phyloP scores from a whole-genome alignment of 106 monocot genomes.

The Phalaenopsis aphrodite region DNA sequence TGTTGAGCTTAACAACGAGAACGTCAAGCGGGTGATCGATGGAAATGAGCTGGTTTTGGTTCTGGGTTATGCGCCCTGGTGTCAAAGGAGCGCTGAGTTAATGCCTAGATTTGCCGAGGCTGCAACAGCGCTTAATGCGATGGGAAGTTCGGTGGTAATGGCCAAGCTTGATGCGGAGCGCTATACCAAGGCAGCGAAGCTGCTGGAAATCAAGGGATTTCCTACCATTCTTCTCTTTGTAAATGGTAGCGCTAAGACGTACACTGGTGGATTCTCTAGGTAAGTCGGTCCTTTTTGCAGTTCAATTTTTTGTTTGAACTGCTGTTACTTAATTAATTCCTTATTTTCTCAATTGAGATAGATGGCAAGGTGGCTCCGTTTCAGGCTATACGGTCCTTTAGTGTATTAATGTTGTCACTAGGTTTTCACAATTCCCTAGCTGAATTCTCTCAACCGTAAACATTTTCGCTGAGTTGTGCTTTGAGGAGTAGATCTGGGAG shows the following conservation, averaged over 20 bases:
- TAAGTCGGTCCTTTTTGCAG: conserved; percentile 11
- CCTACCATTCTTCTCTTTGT: conserved; percentile 77
- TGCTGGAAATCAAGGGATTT: conserved; percentile 67
- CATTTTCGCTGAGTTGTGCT: background rate
- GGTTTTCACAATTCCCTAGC: background rate
- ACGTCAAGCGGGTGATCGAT: conserved; percentile 53
- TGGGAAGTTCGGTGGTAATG: conserved; percentile 53
- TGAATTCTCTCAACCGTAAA: background rate
- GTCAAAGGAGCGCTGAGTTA: conserved; percentile 74
- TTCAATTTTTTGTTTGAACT: background rate
- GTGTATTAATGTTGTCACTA: background rate
- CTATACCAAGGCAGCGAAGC: conserved; percentile 54
- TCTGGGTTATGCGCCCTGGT: conserved; percentile 90
- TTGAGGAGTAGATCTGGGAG: background rate
- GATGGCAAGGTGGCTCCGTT: background rate
- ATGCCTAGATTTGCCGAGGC: conserved; percentile 92
- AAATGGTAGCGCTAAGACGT: conserved; percentile 50
- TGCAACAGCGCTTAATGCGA: conserved; percentile 47
- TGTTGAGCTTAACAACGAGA: conserved; percentile 67
- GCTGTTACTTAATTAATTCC: background rate
- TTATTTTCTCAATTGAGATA: background rate
- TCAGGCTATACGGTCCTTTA: background rate
- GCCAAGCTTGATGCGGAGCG: conserved; percentile 92
- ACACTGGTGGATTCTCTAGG: conserved; percentile 65
- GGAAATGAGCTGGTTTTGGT: conserved; percentile 56